These are phyloP conservation scores for Dorcoceras hygrometricum DNA, from an alignment of 257 asterid genomes.

Conservation along the genomic window DNA sequence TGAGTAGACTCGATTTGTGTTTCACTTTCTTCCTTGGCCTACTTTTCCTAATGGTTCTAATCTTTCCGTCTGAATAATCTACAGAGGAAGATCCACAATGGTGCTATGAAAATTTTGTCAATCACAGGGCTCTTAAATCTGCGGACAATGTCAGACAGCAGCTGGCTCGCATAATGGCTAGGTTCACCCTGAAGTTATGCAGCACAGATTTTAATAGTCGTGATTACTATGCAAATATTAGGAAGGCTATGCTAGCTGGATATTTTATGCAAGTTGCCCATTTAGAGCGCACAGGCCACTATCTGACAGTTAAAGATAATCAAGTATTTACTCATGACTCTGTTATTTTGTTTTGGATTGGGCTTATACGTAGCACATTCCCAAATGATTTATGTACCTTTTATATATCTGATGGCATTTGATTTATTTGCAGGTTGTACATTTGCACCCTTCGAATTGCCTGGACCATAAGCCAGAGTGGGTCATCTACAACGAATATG, in stretches of 20 bases:
- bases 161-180: slow-evolving; percentile 82
- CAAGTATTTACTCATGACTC: slow-evolving; percentile 44
- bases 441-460: slow-evolving; percentile 92
- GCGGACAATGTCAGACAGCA: slow-evolving; percentile 97
- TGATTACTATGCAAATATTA: slow-evolving; percentile 87
- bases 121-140: slow-evolving; percentile 74
- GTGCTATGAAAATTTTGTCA: slow-evolving; percentile 91
- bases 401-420: slow-evolving; percentile 16
- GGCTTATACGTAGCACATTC: neutral
- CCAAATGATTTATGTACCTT: neutral
- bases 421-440: slow-evolving; percentile 58
- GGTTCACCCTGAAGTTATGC: slow-evolving; percentile 88
- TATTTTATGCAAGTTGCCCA: slow-evolving; percentile 99
- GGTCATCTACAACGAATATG: slow-evolving; percentile 92
- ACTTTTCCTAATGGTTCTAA: slow-evolving; percentile 7
- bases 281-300: slow-evolving; percentile 85
- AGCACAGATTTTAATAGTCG: slow-evolving; percentile 97
- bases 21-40: neutral
- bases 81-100: slow-evolving; percentile 91
- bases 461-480: slow-evolving; percentile 96
- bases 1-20: slow-evolving; percentile 32
- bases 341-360: neutral
- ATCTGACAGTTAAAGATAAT: slow-evolving; percentile 92
- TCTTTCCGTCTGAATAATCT: slow-evolving; percentile 18
- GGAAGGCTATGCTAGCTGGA: slow-evolving; percentile 99